Evolutionary conservation across 2,329 filamentous ascomycete genomes (phyloP), one percentile per base, ranked within the genome.

Genomic region (Pyricularia sp.): DNA sequence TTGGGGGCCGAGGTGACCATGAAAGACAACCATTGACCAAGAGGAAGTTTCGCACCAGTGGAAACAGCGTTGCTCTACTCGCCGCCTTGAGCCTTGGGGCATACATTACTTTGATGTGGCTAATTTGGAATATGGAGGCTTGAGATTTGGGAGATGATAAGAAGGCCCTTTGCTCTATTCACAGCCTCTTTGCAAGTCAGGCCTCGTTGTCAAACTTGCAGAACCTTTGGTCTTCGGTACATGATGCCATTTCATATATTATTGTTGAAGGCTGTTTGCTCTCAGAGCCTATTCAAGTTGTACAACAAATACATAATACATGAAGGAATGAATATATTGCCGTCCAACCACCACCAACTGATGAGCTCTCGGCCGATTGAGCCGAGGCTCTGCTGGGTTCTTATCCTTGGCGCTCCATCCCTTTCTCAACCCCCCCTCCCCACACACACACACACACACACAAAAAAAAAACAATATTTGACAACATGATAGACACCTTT

Each of bases 11-110:
- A n/a, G 20, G 17, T 10, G 17, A 50, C 42, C 42, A 50, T 50
- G 42, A 50, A 50, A 50, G 17, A 17, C 42, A 50, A 50, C 17
- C 66, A 79, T 77, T 59, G 67, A 55, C 73, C 74, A 83, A 78
- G 72, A 83, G 81, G 75, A 87, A 84, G 75, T 90, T 90, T 72
- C 83, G 87, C 71, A 90, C 88, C 25, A 88, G 85, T 71, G 86
- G 87, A 30, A 88, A 88, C 74, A 88, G 85, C 67, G 87, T 90
- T 25, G 77, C 86, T 1, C 75, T 90, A 50, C 78, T 90, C 72
- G 87, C 85, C 1, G 72, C 76, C 10, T 75, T 90, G 71, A 89
- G 86, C 71, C 74, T 90, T 61, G 79, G 80, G 55, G 85, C 87
- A 4, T 90, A 90, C 75, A 73, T 85, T 7, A 83, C 81, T 50